Conservation (phyloP, 495 filamentous ascomycete genomes). For the Aspergillus indologenus region DNA sequence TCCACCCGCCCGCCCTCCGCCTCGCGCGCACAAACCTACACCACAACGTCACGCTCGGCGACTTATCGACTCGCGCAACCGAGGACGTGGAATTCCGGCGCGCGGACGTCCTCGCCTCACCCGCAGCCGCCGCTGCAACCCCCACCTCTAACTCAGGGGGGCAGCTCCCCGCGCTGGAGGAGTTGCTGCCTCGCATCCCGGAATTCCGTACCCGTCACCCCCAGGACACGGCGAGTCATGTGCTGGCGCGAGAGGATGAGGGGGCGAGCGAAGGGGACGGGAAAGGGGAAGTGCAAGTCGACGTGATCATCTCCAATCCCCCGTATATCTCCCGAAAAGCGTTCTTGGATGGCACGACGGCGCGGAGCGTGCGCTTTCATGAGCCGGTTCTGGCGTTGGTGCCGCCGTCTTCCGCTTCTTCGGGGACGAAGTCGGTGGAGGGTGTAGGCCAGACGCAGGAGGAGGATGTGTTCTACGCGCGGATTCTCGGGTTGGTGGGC, state of each 20-base stretch:
- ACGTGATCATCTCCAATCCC: conserved; percentile 85
- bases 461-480: conserved; percentile 41
- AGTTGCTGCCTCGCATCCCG: conserved; percentile 6
- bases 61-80: conserved; percentile 27
- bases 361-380: conserved; percentile 70
- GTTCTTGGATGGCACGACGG: conserved; percentile 56
- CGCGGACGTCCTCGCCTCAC: conserved; percentile 51
- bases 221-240: too few relatives aligned
- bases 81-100: conserved; percentile 47
- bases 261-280: too few relatives aligned
- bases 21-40: conserved; percentile 60
- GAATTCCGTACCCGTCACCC: conserved; percentile 2
- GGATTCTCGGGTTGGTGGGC: not conserved
- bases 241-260: too few relatives aligned
- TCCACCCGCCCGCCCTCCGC: conserved; percentile 49
- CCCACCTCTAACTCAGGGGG: not conserved
- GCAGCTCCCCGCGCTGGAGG: conserved; percentile 13
- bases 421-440: not conserved
- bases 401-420: conserved; percentile 35
- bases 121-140: too few relatives aligned
- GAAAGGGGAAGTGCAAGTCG: conserved; percentile 46
- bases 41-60: conserved; percentile 43
- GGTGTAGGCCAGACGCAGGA: too few relatives aligned
- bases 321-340: conserved; percentile 73
- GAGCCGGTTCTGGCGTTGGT: conserved; percentile 81